Conservation (phyloP, 1,284 basidiomycete species). For the Rhodotorula mucilaginosa region DNA sequence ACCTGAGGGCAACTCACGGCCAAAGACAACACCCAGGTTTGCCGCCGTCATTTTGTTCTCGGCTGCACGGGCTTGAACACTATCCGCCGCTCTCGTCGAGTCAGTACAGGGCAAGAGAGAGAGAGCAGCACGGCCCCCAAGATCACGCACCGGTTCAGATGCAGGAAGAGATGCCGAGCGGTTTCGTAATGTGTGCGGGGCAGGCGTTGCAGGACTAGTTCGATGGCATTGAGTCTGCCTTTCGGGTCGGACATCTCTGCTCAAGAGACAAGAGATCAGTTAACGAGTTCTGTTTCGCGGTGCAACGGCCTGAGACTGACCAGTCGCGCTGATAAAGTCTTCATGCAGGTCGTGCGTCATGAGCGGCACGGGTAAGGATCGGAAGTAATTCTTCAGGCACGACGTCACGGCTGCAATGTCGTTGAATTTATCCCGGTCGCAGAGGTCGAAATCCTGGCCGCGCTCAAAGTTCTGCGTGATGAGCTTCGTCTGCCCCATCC, state of each 20-base stretch:
- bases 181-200: slow-evolving; percentile 87
- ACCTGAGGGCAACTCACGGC: slow-evolving; percentile 65
- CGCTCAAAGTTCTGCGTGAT: slow-evolving; percentile 95
- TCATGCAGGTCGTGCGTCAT: slow-evolving; percentile 90
- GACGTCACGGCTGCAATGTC: slow-evolving; percentile 96
- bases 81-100: slow-evolving; percentile 56
- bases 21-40: slow-evolving; percentile 99
- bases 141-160: slow-evolving; percentile 67
- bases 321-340: slow-evolving; percentile 73
- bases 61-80: slow-evolving; percentile 47
- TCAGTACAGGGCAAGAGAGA: not conserved
- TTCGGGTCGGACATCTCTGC: slow-evolving; percentile 62
- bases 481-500: slow-evolving; percentile 82
- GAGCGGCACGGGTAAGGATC: slow-evolving; percentile 82
- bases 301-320: slow-evolving; percentile 47
- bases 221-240: slow-evolving; percentile 58
- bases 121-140: not conserved
- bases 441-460: slow-evolving; percentile 89
- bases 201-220: slow-evolving; percentile 70
- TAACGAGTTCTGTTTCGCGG: not conserved
- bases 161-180: slow-evolving; percentile 74
- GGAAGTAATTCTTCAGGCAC: slow-evolving; percentile 88
- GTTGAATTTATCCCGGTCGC: slow-evolving; percentile 85
- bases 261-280: not conserved
- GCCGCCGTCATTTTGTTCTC: slow-evolving; percentile 90